phyloP scores from a whole-genome alignment of 352 stramenopile species.

The Globisporangium cylindrosporum region DNA sequence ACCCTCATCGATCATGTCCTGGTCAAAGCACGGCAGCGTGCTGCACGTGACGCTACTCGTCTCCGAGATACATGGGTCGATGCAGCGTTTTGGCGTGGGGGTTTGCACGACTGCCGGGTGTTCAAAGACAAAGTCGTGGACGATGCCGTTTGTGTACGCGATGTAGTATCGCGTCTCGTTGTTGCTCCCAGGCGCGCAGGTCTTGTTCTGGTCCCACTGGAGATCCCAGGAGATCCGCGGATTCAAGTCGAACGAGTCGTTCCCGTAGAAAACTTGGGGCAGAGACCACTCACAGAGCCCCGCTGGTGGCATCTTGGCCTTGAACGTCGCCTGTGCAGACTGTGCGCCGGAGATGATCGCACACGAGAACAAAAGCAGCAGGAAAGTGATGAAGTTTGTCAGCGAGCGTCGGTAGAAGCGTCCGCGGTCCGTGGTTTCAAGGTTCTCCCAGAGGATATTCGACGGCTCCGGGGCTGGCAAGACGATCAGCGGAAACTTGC shows the following conservation, averaged over 20 bases:
- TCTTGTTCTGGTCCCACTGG: conserved; percentile 52
- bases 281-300: conserved; percentile 57
- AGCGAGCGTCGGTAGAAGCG: conserved; percentile 63
- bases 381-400: conserved; percentile 68
- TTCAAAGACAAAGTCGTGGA: conserved; percentile 36
- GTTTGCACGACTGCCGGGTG: conserved; percentile 9
- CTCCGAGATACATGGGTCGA: conserved; percentile 60
- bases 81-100: conserved; percentile 34
- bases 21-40: conserved; percentile 69
- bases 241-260: conserved; percentile 21
- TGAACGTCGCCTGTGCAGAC: conserved; percentile 66
- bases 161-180: conserved; percentile 48
- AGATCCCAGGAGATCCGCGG: conserved; percentile 39
- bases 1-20: conserved; percentile 27
- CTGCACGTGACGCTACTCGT: conserved; percentile 45
- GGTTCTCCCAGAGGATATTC: conserved; percentile 88
- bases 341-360: conserved; percentile 77
- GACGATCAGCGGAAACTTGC: conserved; percentile 45
- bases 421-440: conserved; percentile 60
- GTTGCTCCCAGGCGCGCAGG: conserved; percentile 25
- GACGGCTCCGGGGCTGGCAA: conserved; percentile 64
- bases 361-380: conserved; percentile 67
- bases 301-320: conserved; percentile 55
- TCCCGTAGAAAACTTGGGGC: conserved; percentile 63
- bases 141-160: conserved; percentile 60